Evolutionary conservation across 31 red algal species (phyloP).

Genomic region (Asparagopsis taxiformis): DNA sequence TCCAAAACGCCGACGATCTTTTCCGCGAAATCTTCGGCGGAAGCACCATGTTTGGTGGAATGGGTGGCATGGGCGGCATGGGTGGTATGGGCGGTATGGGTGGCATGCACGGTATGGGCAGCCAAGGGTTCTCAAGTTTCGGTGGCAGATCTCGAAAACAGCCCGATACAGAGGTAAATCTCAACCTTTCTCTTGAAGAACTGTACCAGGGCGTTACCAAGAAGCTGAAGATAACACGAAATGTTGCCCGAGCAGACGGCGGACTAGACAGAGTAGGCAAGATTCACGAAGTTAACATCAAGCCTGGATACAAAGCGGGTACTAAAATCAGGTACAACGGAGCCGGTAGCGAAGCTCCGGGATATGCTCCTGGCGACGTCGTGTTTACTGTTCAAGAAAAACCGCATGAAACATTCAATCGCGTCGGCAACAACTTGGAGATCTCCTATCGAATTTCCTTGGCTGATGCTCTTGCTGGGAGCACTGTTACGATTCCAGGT

Average conservation of each 20-base stretch:
- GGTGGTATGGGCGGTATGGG: slow-evolving; percentile 68
- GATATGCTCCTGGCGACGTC: slow-evolving; percentile 84
- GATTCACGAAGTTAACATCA: slow-evolving; percentile 85
- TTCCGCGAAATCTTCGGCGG: slow-evolving; percentile 87
- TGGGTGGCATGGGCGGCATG: slow-evolving; percentile 73
- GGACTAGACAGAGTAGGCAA: slow-evolving; percentile 66
- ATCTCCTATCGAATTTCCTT: slow-evolving; percentile 62
- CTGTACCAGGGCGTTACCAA: slow-evolving; percentile 85
- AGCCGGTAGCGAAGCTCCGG: slow-evolving; percentile 87
- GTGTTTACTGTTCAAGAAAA: slow-evolving; percentile 94
- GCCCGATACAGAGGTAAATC: slow-evolving; percentile 82
- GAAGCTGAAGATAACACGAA: slow-evolving; percentile 85
- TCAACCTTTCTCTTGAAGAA: slow-evolving; percentile 88
- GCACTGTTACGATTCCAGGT: slow-evolving; percentile 61
- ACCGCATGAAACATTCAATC: slow-evolving; percentile 68
- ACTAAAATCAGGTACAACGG: slow-evolving; percentile 94
- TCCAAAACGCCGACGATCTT: slow-evolving; percentile 85
- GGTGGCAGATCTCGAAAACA: slow-evolving; percentile 54
- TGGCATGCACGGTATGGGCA: slow-evolving; percentile 27
- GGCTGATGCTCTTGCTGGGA: slow-evolving; percentile 84
- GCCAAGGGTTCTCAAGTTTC: slow-evolving; percentile 39
- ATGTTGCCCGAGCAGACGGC: slow-evolving; percentile 69
- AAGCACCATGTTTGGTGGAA: slow-evolving; percentile 45
- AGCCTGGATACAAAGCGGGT: slow-evolving; percentile 93
- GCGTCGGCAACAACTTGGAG: slow-evolving; percentile 82